phyloP scores from a whole-genome alignment of 768 basidiomycete species.

The Suillus luteus region DNA sequence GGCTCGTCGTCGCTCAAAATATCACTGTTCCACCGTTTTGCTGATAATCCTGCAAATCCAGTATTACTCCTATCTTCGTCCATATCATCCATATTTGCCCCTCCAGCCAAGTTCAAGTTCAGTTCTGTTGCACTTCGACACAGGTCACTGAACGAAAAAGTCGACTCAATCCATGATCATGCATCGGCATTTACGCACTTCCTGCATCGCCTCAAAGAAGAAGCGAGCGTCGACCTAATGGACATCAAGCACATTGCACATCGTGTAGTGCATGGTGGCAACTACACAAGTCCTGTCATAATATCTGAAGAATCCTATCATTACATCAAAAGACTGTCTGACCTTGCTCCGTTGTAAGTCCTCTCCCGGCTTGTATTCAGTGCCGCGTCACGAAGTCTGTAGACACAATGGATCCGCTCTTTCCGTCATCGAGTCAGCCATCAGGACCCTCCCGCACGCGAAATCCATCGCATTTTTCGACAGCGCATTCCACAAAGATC shows the following conservation, averaged over 20 bases:
- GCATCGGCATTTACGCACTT: constrained; percentile 64
- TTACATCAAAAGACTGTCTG: constrained; percentile 73
- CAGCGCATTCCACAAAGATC: constrained; percentile 78
- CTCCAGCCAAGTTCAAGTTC: constrained; percentile 55
- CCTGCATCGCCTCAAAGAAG: constrained; percentile 46
- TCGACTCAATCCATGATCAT: constrained; percentile 53
- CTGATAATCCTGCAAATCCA: constrained; percentile 34
- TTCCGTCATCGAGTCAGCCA: constrained; percentile 60
- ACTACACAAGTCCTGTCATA: constrained; percentile 67
- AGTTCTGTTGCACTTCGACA: constrained; percentile 18
- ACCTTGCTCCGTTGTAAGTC: constrained; percentile 77
- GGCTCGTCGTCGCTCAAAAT: constrained; percentile 89
- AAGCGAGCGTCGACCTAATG: constrained; percentile 42
- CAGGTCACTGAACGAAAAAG: constrained; percentile 23
- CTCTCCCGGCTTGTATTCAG: constrained; percentile 7
- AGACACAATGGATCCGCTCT: constrained; percentile 68
- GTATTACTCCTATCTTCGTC: constrained; percentile 52
- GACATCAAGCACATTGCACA: constrained; percentile 64
- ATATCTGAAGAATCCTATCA: constrained; percentile 70
- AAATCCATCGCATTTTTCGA: constrained; percentile 86
- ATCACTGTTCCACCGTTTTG: constrained; percentile 54
- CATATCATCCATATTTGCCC: constrained; percentile 58
- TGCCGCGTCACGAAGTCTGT: background rate
- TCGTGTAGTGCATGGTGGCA: constrained; percentile 87
- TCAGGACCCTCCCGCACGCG: constrained; percentile 63